Base-by-base conservation (phyloP, 805 yeast species). In the Henningerozyma blattae region DNA sequence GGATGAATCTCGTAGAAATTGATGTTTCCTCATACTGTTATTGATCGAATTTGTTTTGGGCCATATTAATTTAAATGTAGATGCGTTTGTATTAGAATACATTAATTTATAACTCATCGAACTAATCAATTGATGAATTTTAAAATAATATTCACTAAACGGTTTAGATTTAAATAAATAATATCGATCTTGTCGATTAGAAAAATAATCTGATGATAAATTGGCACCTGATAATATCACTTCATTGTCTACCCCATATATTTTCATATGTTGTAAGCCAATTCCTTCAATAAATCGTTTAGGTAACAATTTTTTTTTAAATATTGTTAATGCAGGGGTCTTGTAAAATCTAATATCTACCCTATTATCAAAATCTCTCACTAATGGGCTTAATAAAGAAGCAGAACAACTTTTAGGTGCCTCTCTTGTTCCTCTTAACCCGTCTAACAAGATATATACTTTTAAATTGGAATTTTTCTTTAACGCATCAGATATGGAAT, bases 181-280 rank as follows among this genome's bases (percentile, higher is more conserved):
- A 58, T 91, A 91, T 31, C 98, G 64, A 56, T 91, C 98, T 54
- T 91, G 98, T 43, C 98, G 73, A 56, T 89, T 79, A 3, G 94
- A 82, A 58, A 91, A 91, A 56, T 91, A 91, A 58, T 91, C 98
- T 25, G 71, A 64, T 0, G 95, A 84, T 31, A 91, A 64, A 50
- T 91, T 91, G 3, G 98, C 98, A 5, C 97, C 98, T 14, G 82
- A 72, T 22, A 91, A 65, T 15, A 91, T 70, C 28, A 91, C 74
- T 50, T 87, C 95, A 47, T 85, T 75, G 54, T 91, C 98, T 48
- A 87, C 76, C 2, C 98, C 98, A 54, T 91, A 91, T 19, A 91
- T 68, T 54, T 91, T 91, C 97, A 91, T 91, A 52, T 91, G 98
- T 56, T 91, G 98, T 33, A 91, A 67, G 0, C 98, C 98, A 45